Conservation (phyloP, 108 stramenopile species). For the Epithemia pelagica region DNA sequence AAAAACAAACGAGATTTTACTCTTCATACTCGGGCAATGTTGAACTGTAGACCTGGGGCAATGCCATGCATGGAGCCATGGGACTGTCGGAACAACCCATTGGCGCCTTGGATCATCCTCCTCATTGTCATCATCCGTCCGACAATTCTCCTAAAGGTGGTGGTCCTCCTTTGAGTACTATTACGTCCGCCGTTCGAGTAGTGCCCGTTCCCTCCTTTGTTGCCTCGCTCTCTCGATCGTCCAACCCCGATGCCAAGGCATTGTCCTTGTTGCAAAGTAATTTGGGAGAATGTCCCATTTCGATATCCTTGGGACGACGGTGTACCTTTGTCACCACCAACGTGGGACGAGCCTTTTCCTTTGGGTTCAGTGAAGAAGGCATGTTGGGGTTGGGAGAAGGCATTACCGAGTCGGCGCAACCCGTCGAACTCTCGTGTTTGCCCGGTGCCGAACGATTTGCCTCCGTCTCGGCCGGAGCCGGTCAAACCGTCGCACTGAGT, state of each 20-base stretch:
- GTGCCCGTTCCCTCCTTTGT: slow-evolving; percentile 18
- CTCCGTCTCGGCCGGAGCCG: neutral
- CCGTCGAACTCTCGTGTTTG: slow-evolving; percentile 28
- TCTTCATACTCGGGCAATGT: slow-evolving; percentile 58
- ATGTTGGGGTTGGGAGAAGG: slow-evolving; percentile 52
- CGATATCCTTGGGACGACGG: slow-evolving; percentile 51
- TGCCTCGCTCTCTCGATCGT: slow-evolving; percentile 9
- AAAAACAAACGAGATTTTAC: too few species aligned
- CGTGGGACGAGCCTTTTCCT: slow-evolving; percentile 48
- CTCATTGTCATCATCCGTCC: too few species aligned
- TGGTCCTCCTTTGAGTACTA: neutral
- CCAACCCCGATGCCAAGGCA: slow-evolving; percentile 1
- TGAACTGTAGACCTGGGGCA: slow-evolving; percentile 80
- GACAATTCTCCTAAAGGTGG: too few species aligned
- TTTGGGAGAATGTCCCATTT: slow-evolving; percentile 21
- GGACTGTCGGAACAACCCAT: slow-evolving; percentile 22
- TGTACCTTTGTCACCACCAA: slow-evolving; percentile 67
- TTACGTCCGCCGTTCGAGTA: slow-evolving; percentile 1
- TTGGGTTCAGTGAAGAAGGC: slow-evolving; percentile 63
- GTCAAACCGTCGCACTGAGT: neutral
- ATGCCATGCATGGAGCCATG: slow-evolving; percentile 50
- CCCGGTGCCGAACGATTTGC: neutral
- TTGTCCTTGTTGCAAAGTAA: neutral
- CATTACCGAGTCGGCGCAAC: slow-evolving; percentile 19
- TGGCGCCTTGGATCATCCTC: neutral